Conservation (phyloP, 306 rosid species). For the Hippophae tibetana region DNA sequence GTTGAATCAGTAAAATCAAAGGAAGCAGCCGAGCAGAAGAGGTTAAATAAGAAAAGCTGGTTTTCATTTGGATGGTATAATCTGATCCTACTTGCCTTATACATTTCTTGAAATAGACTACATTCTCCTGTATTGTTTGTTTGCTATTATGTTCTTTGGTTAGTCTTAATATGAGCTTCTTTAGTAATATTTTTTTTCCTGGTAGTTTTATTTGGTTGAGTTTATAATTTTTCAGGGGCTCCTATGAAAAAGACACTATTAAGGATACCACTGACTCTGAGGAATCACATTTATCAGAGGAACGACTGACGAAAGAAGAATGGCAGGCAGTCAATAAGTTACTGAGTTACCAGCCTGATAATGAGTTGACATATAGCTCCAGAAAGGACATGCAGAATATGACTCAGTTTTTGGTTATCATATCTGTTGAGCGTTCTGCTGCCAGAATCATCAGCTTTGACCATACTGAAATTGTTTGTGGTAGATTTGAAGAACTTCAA, state of each 20-base stretch:
- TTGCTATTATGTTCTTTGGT: constrained; percentile 10
- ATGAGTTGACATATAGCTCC: constrained; percentile 40
- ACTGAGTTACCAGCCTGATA: constrained; percentile 76
- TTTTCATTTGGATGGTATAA: constrained; percentile 76
- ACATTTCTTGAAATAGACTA: constrained; percentile 9
- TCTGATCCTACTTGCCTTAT: constrained; percentile 7
- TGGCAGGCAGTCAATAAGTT: constrained; percentile 92
- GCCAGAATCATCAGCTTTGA: constrained; percentile 67
- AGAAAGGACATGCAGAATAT: constrained; percentile 65
- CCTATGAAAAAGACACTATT: constrained; percentile 34
- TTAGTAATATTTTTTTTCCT: constrained; percentile 5
- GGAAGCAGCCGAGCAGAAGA: constrained; percentile 84
- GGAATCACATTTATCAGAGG: constrained; percentile 47
- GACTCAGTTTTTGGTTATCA: constrained; percentile 61
- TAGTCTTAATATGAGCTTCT: not conserved
- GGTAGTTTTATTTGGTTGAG: constrained; percentile 6
- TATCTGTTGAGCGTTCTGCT: constrained; percentile 79
- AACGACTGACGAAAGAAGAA: constrained; percentile 77
- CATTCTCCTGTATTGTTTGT: constrained; percentile 6
- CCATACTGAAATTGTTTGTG: constrained; percentile 73
- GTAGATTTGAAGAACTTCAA: constrained; percentile 83
- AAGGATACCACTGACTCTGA: constrained; percentile 46
- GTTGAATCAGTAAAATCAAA: constrained; percentile 81
- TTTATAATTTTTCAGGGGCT: constrained; percentile 34
- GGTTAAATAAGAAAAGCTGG: constrained; percentile 66